Evolutionary conservation across 192 early-diverging fungal genomes (phyloP), one percentile per base, ranked within the genome.

Genomic region (Lobulomyces angularis): DNA sequence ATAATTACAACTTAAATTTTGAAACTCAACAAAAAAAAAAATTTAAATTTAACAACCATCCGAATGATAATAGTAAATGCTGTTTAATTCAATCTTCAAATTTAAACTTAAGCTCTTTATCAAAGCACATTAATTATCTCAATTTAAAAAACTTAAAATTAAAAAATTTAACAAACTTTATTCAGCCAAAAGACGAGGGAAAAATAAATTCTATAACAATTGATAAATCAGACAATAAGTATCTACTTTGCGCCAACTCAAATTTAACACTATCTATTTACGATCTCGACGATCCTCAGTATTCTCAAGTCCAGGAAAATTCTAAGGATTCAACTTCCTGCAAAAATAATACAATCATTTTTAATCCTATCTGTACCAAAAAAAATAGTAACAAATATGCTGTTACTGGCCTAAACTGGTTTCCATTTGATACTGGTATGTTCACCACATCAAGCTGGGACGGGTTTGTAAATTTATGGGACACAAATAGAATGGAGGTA

Each of bases 381-480:
- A 51, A 46, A 1, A 27, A 34, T 3, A 65, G 74, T 2, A 86
- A 93, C 59, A 46, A 59, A 23, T 79, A 69, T 41, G 64, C 68
- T 4, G 63, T 93, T 2, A 76, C 86, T 3, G 62, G 63, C 29
- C 64, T 86, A 0, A 55, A 62, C 2, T 94, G 90, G 90, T 90
- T 82, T 49, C 79, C 84, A 2, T 64, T 74, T 31, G 86, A 90
- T 56, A 79, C 72, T 11, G 88, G 86, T 26, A 69, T 90, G 64
- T 90, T 90, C 55, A 75, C 79, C 0, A 81, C 76, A 1, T 72
- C 74, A 0, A 86, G 85, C 0, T 79, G 79, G 43, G 90, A 94
- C 53, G 53, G 65, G 25, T 81, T 78, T 0, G 45, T 90, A 12
- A 74, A 80, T 27, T 69, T 84, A 11, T 90, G 85, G 86, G 86